Evolutionary conservation across 2,329 filamentous ascomycete genomes (phyloP).

Genomic region (Dothiorella sarmentorum): DNA sequence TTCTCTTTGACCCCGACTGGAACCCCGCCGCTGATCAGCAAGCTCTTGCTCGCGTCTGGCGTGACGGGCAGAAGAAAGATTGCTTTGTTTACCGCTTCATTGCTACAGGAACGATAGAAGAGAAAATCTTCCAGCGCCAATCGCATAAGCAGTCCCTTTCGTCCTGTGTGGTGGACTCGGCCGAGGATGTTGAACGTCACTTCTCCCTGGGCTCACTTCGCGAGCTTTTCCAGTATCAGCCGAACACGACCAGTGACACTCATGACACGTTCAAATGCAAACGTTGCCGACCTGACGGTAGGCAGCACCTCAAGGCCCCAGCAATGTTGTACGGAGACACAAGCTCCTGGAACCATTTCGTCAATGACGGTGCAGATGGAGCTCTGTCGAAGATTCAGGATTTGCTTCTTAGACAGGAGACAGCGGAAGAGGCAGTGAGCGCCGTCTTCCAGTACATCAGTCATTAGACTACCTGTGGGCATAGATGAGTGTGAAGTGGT

Average conservation of each 20-base stretch:
- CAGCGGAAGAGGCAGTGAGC: constrained; percentile 73
- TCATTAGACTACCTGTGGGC: constrained; percentile 51
- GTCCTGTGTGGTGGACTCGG: constrained; percentile 92
- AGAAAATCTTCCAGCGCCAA: constrained; percentile 98
- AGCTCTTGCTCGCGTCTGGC: constrained; percentile 94
- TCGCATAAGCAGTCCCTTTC: constrained; percentile 97
- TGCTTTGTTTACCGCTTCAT: constrained; percentile 99
- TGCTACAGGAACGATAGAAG: constrained; percentile 93
- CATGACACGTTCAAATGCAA: constrained; percentile 99
- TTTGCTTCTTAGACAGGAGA: constrained; percentile 82
- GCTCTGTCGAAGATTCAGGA: constrained; percentile 83
- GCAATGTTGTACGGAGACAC: constrained; percentile 98
- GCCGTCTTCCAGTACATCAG: constrained; percentile 99
- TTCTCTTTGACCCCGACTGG: constrained; percentile 93
- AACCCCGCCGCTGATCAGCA: constrained; percentile 98
- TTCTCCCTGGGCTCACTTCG: constrained; percentile 88
- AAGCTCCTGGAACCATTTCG: constrained; percentile 98
- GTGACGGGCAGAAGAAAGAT: constrained; percentile 98
- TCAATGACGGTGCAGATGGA: constrained; percentile 65
- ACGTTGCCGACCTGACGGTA: constrained; percentile 78
- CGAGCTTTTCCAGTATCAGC: constrained; percentile 90
- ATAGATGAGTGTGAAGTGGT: not conserved
- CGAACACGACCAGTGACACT: constrained; percentile 82
- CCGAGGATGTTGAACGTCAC: constrained; percentile 94
- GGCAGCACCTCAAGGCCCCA: constrained; percentile 82